Evolutionary conservation across 2,329 filamentous ascomycete genomes (phyloP).

Genomic region (Dendryphion nanum): DNA sequence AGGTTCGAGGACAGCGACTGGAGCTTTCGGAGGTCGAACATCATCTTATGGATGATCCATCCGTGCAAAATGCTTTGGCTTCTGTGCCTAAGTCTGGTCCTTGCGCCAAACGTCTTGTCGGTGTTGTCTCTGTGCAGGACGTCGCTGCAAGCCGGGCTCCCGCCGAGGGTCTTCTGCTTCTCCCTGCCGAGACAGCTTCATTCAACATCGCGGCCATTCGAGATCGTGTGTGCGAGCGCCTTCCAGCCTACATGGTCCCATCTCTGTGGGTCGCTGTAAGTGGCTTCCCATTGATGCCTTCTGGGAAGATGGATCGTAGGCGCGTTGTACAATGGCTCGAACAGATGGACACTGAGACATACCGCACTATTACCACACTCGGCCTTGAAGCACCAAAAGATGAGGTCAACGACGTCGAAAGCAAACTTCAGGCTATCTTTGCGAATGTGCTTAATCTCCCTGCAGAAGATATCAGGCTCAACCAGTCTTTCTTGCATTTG

Average conservation of each 20-base stretch:
- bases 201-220: conserved; percentile 21
- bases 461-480: conserved; percentile 25
- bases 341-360: conserved; percentile 25
- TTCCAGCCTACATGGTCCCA: conserved; percentile 36
- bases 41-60: conserved; percentile 34
- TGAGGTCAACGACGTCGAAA: conserved; percentile 19
- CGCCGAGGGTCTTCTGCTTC: conserved; percentile 12
- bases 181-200: conserved; percentile 22
- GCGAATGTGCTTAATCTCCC: conserved; percentile 28
- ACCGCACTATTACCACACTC: conserved; percentile 24
- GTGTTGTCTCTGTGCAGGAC: conserved; percentile 24
- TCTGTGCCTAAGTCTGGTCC: conserved; percentile 26
- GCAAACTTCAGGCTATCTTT: conserved; percentile 29
- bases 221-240: conserved; percentile 26
- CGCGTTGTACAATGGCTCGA: conserved; percentile 31
- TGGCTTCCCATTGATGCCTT: conserved; percentile 30
- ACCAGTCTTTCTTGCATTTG: conserved; percentile 33
- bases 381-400: conserved; percentile 14
- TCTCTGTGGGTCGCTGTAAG: conserved; percentile 29
- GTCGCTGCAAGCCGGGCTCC: conserved; percentile 4
- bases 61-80: conserved; percentile 28
- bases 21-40: conserved; percentile 48
- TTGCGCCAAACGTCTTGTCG: conserved; percentile 33
- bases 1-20: conserved; percentile 45
- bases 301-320: conserved; percentile 31